These are phyloP conservation scores for Bauhinia variegata DNA, from an alignment of 306 rosid genomes.

Conservation along the genomic window DNA sequence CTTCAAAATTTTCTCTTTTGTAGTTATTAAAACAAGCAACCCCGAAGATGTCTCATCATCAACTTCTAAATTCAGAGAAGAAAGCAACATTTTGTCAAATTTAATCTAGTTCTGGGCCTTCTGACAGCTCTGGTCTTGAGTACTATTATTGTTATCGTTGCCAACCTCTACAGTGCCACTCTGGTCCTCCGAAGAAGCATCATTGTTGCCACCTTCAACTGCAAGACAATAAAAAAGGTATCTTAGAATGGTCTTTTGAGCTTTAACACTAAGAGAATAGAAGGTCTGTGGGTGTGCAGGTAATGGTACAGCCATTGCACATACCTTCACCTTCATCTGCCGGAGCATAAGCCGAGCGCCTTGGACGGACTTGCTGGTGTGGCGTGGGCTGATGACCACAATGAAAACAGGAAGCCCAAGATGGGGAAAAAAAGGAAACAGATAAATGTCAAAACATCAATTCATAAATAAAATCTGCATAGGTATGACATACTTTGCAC, in stretches of 20 bases:
- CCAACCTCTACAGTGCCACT: constrained; percentile 28
- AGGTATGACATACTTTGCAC: constrained; percentile 6
- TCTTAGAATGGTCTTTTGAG: constrained; percentile 14
- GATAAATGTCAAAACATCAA: constrained; percentile 20
- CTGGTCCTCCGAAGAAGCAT: not conserved
- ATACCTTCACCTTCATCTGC: constrained; percentile 72
- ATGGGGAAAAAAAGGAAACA: constrained; percentile 21
- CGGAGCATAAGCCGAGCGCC: constrained; percentile 88
- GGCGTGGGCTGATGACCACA: constrained; percentile 77
- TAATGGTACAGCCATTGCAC: constrained; percentile 2
- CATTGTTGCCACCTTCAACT: constrained; percentile 39
- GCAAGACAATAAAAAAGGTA: constrained; percentile 27
- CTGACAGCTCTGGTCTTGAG: too few relatives aligned
- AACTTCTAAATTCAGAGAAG: constrained; percentile 29
- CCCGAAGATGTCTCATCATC: constrained; percentile 16
- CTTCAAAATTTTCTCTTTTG: constrained; percentile 40
- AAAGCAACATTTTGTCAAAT: constrained; percentile 27
- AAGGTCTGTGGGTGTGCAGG: constrained; percentile 11
- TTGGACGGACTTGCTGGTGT: constrained; percentile 81
- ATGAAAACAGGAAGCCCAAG: constrained; percentile 25
- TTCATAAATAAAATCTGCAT: not conserved
- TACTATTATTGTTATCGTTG: not conserved
- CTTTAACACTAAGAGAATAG: constrained; percentile 4
- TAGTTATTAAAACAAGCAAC: constrained; percentile 47
- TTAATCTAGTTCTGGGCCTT: constrained; percentile 4